A percentile compares a stretch with the other conserved stretches of the same genome.
Conservation (phyloP, 1,284 basidiomycete species). For the Boletus semigastroideus region DNA sequence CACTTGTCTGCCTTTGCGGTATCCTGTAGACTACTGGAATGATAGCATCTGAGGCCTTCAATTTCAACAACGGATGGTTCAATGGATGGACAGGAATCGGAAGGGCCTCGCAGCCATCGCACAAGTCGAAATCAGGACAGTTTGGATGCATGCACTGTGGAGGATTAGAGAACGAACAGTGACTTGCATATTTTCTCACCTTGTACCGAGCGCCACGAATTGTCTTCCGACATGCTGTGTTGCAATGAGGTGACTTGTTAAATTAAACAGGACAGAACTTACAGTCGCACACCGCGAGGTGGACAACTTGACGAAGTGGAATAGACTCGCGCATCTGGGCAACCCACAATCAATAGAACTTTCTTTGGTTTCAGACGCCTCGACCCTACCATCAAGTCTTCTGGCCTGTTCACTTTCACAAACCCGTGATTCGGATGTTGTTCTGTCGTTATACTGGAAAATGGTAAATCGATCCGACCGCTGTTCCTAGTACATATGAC, state of each 20-base stretch:
- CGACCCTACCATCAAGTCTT: slow-evolving; percentile 53
- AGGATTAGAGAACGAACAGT: slow-evolving; percentile 6
- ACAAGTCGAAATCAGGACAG: slow-evolving; percentile 85
- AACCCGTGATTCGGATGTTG: slow-evolving; percentile 82
- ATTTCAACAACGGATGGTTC: slow-evolving; percentile 79
- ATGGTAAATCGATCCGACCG: slow-evolving; percentile 5
- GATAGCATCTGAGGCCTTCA: slow-evolving; percentile 52
- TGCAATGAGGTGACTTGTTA: not conserved
- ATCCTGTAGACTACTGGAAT: slow-evolving; percentile 52
- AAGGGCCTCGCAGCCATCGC: slow-evolving; percentile 76
- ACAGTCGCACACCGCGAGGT: slow-evolving; percentile 57
- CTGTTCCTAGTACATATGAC: slow-evolving; percentile 6
- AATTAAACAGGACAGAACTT: slow-evolving; percentile 10
- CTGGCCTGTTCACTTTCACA: slow-evolving; percentile 58
- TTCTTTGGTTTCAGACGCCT: not conserved
- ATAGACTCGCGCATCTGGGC: slow-evolving; percentile 27
- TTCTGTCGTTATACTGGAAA: slow-evolving; percentile 56
- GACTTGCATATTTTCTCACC: slow-evolving; percentile 35
- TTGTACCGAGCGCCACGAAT: slow-evolving; percentile 74
- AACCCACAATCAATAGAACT: not conserved
- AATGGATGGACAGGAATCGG: slow-evolving; percentile 76
- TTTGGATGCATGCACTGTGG: slow-evolving; percentile 75
- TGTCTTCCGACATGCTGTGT: slow-evolving; percentile 48
- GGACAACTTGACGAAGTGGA: slow-evolving; percentile 26
- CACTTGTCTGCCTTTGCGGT: slow-evolving; percentile 32